These are phyloP conservation scores for Coleophoma eucalyptorum DNA, from an alignment of 2,329 filamentous ascomycete genomes.

Conservation along the genomic window DNA sequence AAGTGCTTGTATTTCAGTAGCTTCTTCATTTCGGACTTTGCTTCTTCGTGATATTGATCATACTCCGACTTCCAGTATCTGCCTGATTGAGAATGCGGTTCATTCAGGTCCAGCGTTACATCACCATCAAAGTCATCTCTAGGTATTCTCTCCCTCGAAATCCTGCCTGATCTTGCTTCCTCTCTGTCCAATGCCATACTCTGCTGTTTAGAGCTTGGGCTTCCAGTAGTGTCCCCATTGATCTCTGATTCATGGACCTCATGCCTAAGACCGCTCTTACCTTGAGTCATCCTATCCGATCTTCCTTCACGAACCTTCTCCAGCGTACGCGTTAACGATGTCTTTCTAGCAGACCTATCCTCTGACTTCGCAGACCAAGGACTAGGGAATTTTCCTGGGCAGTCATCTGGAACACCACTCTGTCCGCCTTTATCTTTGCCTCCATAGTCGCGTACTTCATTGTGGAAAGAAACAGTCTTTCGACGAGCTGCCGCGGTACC, in stretches of 20 bases:
- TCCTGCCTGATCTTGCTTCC: conserved; percentile 8
- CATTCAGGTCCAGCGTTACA: conserved; percentile 66
- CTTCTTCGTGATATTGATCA: conserved; percentile 68
- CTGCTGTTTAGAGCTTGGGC: not conserved
- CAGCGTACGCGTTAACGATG: conserved; percentile 40
- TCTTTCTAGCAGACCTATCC: conserved; percentile 29
- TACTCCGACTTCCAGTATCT: conserved; percentile 80
- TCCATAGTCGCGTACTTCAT: conserved; percentile 41
- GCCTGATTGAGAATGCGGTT: conserved; percentile 71
- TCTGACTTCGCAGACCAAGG: conserved; percentile 19
- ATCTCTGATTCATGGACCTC: not conserved
- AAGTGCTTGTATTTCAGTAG: conserved; percentile 76
- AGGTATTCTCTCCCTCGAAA: conserved; percentile 6
- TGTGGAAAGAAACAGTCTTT: conserved; percentile 63
- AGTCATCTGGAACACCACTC: conserved; percentile 25
- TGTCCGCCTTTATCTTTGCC: conserved; percentile 13
- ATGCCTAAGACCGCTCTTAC: not conserved
- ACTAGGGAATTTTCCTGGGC: conserved; percentile 26
- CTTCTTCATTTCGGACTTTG: conserved; percentile 71
- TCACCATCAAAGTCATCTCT: conserved; percentile 48
- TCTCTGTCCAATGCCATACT: conserved; percentile 2
- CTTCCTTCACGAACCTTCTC: conserved; percentile 37
- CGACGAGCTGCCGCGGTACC: conserved; percentile 56
- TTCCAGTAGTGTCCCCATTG: not conserved
- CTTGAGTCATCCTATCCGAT: conserved; percentile 2